Percentiles rank a stretch among this genome's conserved stretches.
Conservation (phyloP, 2,329 filamentous ascomycete genomes). For the Colletotrichum siamense region DNA sequence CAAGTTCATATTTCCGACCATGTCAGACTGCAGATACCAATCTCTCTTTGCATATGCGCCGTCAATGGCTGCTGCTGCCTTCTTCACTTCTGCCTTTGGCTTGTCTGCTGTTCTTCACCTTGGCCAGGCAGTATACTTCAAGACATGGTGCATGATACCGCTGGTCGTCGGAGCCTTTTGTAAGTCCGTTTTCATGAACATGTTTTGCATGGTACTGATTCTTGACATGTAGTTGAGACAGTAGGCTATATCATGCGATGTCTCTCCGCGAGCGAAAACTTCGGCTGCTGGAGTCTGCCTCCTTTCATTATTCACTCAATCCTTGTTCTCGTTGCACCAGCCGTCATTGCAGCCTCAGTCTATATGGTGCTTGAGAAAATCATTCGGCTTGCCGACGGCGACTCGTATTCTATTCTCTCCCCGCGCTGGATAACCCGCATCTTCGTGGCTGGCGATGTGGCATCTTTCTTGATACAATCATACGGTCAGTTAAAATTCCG, state of each 20-base stretch:
- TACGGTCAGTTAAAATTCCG: background rate
- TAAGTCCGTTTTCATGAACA: background rate
- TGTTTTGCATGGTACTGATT: fast-evolving
- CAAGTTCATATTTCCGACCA: background rate
- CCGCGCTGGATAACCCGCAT: background rate
- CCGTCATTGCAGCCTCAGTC: background rate
- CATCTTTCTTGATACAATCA: background rate
- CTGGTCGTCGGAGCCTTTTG: background rate
- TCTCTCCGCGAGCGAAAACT: background rate
- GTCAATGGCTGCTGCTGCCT: background rate
- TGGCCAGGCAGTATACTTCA: background rate
- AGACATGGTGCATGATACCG: background rate
- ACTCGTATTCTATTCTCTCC: background rate
- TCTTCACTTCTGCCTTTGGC: background rate
- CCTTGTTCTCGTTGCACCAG: background rate
- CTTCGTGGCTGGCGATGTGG: background rate
- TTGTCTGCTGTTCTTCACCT: background rate
- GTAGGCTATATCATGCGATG: background rate
- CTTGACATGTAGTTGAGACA: fast-evolving
- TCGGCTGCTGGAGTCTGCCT: background rate
- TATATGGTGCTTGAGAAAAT: background rate
- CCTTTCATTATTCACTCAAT: background rate
- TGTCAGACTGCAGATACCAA: background rate
- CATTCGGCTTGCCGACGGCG: background rate
- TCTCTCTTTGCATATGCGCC: background rate